Evolutionary conservation across 2,329 filamentous ascomycete species (phyloP).

Genomic region (Tolypocladium paradoxum): DNA sequence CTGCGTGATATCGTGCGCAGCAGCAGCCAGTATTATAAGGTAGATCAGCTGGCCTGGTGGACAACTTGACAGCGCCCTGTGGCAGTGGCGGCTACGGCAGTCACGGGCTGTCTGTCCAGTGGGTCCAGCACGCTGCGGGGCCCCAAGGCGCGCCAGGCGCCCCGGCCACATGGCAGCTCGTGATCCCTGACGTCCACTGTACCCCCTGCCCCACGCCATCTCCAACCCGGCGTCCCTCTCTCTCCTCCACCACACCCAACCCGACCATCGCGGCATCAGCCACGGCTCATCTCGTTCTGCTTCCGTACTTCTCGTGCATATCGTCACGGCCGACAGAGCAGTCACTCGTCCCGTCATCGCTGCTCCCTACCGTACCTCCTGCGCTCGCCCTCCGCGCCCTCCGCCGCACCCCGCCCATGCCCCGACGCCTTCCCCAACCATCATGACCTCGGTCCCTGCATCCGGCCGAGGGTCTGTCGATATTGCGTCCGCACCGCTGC

Average conservation of each 20-base stretch:
- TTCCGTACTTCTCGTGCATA: neutral
- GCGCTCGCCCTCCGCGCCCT: neutral
- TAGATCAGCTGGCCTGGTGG: neutral
- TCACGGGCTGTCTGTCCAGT: neutral
- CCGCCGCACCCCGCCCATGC: neutral
- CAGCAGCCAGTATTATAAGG: no score
- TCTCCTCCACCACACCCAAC: neutral
- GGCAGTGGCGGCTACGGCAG: neutral
- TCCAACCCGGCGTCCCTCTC: neutral
- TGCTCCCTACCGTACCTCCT: neutral
- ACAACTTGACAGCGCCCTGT: neutral
- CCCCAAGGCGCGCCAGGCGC: neutral
- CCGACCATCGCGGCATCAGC: neutral
- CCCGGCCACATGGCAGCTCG: neutral
- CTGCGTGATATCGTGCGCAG: neutral
- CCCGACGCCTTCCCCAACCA: neutral
- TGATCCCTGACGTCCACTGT: neutral
- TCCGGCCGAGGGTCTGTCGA: conserved; percentile 23
- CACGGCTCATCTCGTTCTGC: neutral
- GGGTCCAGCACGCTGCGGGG: neutral
- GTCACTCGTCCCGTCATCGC: neutral
- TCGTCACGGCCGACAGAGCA: neutral
- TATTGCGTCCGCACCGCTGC: conserved; percentile 14
- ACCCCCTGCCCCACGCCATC: neutral
- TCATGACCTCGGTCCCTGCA: conserved; percentile 15